These are phyloP conservation scores for Fistulinella prunicolor DNA, from an alignment of 768 basidiomycete species.

Conservation along the genomic window DNA sequence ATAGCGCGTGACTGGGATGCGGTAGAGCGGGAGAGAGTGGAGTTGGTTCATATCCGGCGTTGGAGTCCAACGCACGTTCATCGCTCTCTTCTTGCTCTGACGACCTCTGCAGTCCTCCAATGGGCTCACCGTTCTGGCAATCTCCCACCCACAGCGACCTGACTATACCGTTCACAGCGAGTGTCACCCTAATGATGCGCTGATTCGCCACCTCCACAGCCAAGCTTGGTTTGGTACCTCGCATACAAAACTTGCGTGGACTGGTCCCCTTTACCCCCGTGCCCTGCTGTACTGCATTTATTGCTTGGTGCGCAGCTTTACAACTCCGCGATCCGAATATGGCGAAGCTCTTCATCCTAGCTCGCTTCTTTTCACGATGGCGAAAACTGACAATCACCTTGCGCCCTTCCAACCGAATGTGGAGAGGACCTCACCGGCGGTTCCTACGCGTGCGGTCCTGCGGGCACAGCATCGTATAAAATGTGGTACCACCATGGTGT, in stretches of 20 bases:
- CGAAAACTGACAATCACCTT: conserved; percentile 21
- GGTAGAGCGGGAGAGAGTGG: conserved; percentile 15
- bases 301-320: conserved; percentile 15
- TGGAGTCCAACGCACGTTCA: neutral
- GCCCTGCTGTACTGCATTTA: no score
- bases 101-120: no score
- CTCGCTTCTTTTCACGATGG: conserved; percentile 25
- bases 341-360: conserved; percentile 22
- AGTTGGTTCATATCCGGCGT: conserved; percentile 16
- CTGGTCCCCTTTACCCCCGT: no score
- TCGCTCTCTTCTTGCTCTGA: no score
- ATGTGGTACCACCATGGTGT: neutral
- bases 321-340: conserved; percentile 32
- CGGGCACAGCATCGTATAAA: conserved; percentile 24
- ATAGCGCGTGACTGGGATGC: neutral
- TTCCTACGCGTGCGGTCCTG: conserved; percentile 16
- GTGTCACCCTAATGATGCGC: no score
- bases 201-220: no score
- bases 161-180: no score
- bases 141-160: no score
- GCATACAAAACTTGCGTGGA: no score
- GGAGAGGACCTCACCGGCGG: conserved; percentile 17
- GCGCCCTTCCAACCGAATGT: conserved; percentile 24
- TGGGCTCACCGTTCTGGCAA: no score
- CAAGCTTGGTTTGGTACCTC: no score